Conservation (phyloP, 768 basidiomycete species). For the Leccinum variicolor region DNA sequence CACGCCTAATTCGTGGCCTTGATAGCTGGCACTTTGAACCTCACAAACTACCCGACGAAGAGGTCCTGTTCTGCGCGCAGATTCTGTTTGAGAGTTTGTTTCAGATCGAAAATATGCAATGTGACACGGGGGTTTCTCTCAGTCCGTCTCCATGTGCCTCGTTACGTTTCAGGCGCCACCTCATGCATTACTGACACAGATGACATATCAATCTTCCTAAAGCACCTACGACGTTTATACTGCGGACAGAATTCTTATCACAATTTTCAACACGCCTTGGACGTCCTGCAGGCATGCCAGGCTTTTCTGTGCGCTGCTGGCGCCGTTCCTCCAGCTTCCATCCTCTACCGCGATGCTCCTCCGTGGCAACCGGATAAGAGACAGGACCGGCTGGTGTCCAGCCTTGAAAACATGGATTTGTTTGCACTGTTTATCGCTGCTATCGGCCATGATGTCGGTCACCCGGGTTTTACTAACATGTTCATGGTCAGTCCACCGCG, state of each 20-base stretch:
- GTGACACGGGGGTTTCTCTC: constrained; percentile 54
- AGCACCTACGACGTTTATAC: constrained; percentile 89
- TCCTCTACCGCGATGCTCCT: constrained; percentile 41
- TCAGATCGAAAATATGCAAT: constrained; percentile 70
- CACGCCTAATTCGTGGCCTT: constrained; percentile 61
- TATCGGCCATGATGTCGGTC: constrained; percentile 96
- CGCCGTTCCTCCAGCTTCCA: constrained; percentile 73
- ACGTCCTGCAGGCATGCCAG: constrained; percentile 92
- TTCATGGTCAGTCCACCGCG: constrained; percentile 72
- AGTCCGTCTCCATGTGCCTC: constrained; percentile 40
- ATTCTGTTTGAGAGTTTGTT: constrained; percentile 86
- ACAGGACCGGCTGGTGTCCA: constrained; percentile 34
- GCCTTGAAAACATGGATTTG: constrained; percentile 64
- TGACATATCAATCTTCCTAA: constrained; percentile 73
- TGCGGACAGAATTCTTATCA: constrained; percentile 92
- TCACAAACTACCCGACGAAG: constrained; percentile 74
- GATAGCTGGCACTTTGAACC: constrained; percentile 92
- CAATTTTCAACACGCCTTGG: constrained; percentile 95
- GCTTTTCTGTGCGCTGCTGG: constrained; percentile 77
- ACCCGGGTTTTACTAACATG: constrained; percentile 90
- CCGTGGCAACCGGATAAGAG: constrained; percentile 39
- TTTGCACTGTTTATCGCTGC: constrained; percentile 87
- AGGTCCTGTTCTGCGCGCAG: constrained; percentile 76
- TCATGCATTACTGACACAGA: constrained; percentile 40
- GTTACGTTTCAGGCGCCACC: constrained; percentile 19